Base-by-base conservation (phyloP, 2,329 filamentous ascomycete species). In the Microdochium paspali region DNA sequence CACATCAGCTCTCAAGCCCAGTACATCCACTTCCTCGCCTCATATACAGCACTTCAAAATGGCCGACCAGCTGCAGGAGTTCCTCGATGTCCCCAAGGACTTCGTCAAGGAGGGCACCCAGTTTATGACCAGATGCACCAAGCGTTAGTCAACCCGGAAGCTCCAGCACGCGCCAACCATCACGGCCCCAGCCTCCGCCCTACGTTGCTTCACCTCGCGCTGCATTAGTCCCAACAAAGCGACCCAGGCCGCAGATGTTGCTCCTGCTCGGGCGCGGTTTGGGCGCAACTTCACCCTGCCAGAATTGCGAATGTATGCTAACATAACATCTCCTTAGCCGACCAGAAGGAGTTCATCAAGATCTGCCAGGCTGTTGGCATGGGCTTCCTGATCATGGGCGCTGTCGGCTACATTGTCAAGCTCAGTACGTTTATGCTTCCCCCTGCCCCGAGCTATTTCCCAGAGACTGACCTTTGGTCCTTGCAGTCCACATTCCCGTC, bases 341-440 rank as follows among this genome's bases (percentile, higher is more conserved):
- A 76, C 59, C 61, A 65, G 57, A 69, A 71, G 57, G 74, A 79
- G 60, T 79, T 79, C 63, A 64, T 76, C 56, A 76, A 76, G 66
- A 70, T 58, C 45, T 54, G 51, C 58, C 71, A 74, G 67, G 82
- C 82, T 51, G 82, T 85, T 52, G 82, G 81, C 49, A 75, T 84
- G 53, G 82, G 82, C 50, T 85, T 85, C 68, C 65, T 85, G 53
- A 76, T 85, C 65, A 85, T 84, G 81, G 81, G 81, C 52, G 78
- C 79, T 44, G 82, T 85, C 49, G 82, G 82, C 53, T 85, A 84
- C 66, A 66, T 85, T 52, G 80, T 85, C 61, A 85, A 85, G 74
- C 73, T 85, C 60, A 82, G 79, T 82, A 71, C 45, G 76, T 54
- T 10, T 7, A 44, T n/a, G n/a, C 20, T 9, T n/a, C 26, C 39